Evolutionary conservation across 495 filamentous ascomycete species (phyloP).

Genomic region (Xylaria grammica): DNA sequence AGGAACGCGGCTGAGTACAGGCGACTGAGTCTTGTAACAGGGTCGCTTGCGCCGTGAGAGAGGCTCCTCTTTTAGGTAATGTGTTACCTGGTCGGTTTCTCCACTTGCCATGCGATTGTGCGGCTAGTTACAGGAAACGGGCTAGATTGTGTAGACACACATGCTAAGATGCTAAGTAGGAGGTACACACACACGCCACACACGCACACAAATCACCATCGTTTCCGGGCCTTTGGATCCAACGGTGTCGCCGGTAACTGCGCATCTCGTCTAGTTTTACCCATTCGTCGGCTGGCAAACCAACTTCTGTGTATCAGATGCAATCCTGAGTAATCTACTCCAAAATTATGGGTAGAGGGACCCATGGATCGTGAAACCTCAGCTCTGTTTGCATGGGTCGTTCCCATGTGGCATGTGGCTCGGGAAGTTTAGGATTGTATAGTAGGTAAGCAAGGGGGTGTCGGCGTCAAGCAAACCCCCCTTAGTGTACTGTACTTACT

Average conservation of each 20-base stretch:
- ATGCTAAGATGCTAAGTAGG: too few relatives aligned
- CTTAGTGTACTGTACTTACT: too few relatives aligned
- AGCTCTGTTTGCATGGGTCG: too few relatives aligned
- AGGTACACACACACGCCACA: neutral
- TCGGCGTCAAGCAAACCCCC: too few relatives aligned
- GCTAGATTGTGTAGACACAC: too few relatives aligned
- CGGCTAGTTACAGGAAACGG: slow-evolving; percentile 4
- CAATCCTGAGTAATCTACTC: too few relatives aligned
- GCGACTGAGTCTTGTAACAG: neutral
- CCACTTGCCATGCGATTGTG: slow-evolving; percentile 24
- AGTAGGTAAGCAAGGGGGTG: neutral
- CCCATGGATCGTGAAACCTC: neutral
- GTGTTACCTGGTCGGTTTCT: neutral
- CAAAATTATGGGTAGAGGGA: neutral
- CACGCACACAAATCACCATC: slow-evolving; percentile 12
- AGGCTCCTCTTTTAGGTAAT: neutral
- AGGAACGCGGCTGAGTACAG: slow-evolving; percentile 7
- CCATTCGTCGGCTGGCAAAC: too few relatives aligned
- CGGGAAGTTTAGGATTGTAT: neutral
- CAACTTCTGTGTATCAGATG: too few relatives aligned
- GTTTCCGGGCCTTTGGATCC: slow-evolving; percentile 13
- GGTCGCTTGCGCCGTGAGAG: slow-evolving; percentile 10
- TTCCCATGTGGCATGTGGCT: too few relatives aligned
- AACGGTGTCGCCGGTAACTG: slow-evolving; percentile 10
- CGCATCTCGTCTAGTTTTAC: too few relatives aligned